phyloP scores from a whole-genome alignment of 2,329 filamentous ascomycete genomes.

The Hymenoscyphus fructigenus region DNA sequence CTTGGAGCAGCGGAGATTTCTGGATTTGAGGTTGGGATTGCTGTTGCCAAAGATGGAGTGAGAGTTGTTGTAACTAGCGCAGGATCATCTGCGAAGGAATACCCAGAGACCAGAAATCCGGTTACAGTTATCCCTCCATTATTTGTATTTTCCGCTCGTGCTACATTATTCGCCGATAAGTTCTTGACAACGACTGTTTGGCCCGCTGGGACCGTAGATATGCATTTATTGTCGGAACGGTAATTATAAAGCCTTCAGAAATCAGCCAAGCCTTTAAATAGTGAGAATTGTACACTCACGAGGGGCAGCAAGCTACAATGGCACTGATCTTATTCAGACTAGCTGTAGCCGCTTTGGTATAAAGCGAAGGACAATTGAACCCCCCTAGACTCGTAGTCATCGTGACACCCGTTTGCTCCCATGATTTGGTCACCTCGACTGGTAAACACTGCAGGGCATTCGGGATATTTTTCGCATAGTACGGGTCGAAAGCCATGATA shows the following conservation, averaged over 20 bases:
- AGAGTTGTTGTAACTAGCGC: slow-evolving; percentile 1
- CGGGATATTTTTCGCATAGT: slow-evolving; percentile 14
- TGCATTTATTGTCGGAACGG: slow-evolving; percentile 13
- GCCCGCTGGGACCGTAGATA: slow-evolving; percentile 12
- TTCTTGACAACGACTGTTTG: slow-evolving; percentile 10
- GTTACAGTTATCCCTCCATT: slow-evolving; percentile 9
- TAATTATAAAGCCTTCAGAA: slow-evolving; percentile 15
- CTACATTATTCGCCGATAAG: slow-evolving; percentile 3
- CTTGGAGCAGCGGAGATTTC: not conserved
- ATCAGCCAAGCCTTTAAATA: not conserved
- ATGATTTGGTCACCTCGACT: slow-evolving; percentile 9
- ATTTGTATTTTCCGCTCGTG: not conserved
- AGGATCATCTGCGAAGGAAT: slow-evolving; percentile 10
- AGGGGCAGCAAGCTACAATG: slow-evolving; percentile 20
- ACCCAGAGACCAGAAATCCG: slow-evolving; percentile 10
- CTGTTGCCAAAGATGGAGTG: not conserved
- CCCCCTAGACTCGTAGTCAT: slow-evolving; percentile 15
- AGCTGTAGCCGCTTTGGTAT: slow-evolving; percentile 14
- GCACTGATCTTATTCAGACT: slow-evolving; percentile 15
- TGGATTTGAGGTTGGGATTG: slow-evolving; percentile 6
- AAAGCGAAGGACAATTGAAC: slow-evolving; percentile 20
- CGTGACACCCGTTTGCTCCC: not conserved
- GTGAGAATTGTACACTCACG: slow-evolving; percentile 15
- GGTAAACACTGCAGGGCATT: slow-evolving; percentile 16
- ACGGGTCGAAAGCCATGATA: slow-evolving; percentile 18